phyloP scores from a whole-genome alignment of 2,329 filamentous ascomycete genomes.

The Aphanoascus verrucosus region DNA sequence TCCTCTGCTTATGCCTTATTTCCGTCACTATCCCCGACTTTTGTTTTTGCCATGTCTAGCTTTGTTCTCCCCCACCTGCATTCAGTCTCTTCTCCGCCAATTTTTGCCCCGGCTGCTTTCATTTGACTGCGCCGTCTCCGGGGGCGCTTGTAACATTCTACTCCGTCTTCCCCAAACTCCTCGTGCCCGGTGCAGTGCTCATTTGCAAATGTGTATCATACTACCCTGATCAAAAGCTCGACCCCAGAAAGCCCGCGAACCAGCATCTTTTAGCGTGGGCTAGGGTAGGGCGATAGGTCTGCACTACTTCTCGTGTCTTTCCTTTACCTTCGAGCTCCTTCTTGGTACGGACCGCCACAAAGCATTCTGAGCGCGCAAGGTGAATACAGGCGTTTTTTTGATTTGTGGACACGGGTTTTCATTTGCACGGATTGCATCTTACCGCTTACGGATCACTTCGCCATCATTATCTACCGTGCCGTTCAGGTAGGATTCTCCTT shows the following conservation, averaged over 20 bases:
- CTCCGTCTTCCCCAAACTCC: background rate
- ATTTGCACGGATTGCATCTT: background rate
- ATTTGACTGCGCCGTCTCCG: background rate
- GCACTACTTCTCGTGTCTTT: background rate
- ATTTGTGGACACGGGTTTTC: background rate
- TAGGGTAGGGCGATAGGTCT: conserved; percentile 1
- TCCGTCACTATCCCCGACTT: background rate
- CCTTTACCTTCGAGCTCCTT: background rate
- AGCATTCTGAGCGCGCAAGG: conserved; percentile 9
- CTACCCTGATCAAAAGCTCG: conserved; percentile 9
- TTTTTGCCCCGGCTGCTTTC: background rate
- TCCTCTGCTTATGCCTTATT: background rate
- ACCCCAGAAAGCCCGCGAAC: background rate
- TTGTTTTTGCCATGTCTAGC: background rate
- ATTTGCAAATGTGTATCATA: conserved; percentile 24
- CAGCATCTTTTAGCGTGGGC: background rate
- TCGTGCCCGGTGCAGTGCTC: conserved; percentile 18
- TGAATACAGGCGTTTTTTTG: conserved; percentile 13
- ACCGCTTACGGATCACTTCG: background rate
- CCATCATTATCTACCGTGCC: background rate
- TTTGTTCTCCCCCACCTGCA: background rate
- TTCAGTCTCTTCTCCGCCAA: background rate
- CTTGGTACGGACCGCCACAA: conserved; percentile 2
- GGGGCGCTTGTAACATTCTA: background rate
- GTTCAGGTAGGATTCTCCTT: background rate